phyloP scores from a whole-genome alignment of 495 filamentous ascomycete species.

The Pyrenula massariospora region DNA sequence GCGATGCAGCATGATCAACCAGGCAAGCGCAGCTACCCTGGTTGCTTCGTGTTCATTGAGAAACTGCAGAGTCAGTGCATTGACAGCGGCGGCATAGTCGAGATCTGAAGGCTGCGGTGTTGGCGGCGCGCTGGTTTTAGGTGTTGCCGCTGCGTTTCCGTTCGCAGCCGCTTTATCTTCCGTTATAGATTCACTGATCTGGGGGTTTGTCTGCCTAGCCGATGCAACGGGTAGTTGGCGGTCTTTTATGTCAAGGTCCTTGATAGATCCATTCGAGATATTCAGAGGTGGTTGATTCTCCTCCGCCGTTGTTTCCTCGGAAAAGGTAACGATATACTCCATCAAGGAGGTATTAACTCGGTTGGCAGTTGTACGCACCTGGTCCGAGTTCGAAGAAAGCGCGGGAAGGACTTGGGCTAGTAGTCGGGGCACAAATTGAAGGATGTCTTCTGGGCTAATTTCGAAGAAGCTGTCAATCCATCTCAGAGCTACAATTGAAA shows the following conservation, averaged over 20 bases:
- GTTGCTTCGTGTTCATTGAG: constrained; percentile 95
- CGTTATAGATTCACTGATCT: constrained; percentile 12
- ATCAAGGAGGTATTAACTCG: constrained; percentile 82
- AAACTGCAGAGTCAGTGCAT: constrained; percentile 86
- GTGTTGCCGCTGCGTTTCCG: constrained; percentile 28
- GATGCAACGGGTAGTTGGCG: constrained; percentile 30
- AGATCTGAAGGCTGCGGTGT: constrained; percentile 50
- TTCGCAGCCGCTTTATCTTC: constrained; percentile 15
- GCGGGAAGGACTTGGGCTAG: constrained; percentile 86
- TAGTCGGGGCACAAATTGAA: constrained; percentile 85
- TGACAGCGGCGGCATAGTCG: constrained; percentile 96
- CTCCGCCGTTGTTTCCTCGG: constrained; percentile 55
- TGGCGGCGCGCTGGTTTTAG: constrained; percentile 28
- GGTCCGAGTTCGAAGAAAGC: constrained; percentile 81
- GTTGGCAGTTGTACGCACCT: constrained; percentile 77
- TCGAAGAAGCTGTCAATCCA: constrained; percentile 97
- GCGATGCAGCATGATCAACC: constrained; percentile 94
- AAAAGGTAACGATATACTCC: constrained; percentile 81
- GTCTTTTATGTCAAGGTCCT: constrained; percentile 28
- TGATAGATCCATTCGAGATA: constrained; percentile 27
- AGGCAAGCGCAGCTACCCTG: constrained; percentile 81
- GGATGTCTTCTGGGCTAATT: constrained; percentile 94
- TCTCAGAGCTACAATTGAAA: constrained; percentile 76
- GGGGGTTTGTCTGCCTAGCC: constrained; percentile 19
- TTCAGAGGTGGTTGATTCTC: constrained; percentile 17